A percentile compares a stretch with the other conserved stretches of the same genome.
Evolutionary conservation across 2,329 filamentous ascomycete genomes (phyloP).

Genomic region (Chalaropsis ovoidea): DNA sequence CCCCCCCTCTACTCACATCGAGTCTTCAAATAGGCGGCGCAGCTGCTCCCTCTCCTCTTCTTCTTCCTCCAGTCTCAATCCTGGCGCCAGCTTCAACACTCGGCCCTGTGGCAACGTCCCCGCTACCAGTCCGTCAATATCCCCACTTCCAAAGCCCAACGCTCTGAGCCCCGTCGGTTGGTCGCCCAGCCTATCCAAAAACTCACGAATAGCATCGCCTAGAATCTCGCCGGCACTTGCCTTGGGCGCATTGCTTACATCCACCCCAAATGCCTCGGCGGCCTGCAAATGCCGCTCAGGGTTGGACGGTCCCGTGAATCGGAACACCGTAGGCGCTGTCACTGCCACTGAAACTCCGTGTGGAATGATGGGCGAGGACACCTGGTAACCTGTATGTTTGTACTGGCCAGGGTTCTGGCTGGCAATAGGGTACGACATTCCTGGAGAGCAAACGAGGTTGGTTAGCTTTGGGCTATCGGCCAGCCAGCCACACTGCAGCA

Average conservation of each 20-base stretch:
- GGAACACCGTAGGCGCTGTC: constrained; percentile 85
- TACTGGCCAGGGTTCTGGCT: constrained; percentile 81
- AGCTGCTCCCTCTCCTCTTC: constrained; percentile 63
- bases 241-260: constrained; percentile 74
- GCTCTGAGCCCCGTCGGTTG: constrained; percentile 79
- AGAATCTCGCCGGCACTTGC: constrained; percentile 86
- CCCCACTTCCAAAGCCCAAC: constrained; percentile 63
- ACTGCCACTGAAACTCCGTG: constrained; percentile 94
- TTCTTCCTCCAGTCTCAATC: constrained; percentile 54
- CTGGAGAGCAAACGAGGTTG: constrained; percentile 31
- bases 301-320: constrained; percentile 83
- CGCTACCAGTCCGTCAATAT: constrained; percentile 79
- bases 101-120: constrained; percentile 87
- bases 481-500: not conserved
- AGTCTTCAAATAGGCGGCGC: constrained; percentile 54
- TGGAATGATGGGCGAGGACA: constrained; percentile 70
- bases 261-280: constrained; percentile 82
- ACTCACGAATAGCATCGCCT: constrained; percentile 68
- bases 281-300: constrained; percentile 84
- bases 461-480: not conserved
- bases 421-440: constrained; percentile 97
- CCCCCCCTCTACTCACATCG: constrained; percentile 1
- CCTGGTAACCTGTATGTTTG: constrained; percentile 75
- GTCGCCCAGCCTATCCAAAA: constrained; percentile 73
- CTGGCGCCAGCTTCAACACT: constrained; percentile 86